Evolutionary conservation across 2,329 filamentous ascomycete species (phyloP).

Genomic region (Aspergillus sp.): DNA sequence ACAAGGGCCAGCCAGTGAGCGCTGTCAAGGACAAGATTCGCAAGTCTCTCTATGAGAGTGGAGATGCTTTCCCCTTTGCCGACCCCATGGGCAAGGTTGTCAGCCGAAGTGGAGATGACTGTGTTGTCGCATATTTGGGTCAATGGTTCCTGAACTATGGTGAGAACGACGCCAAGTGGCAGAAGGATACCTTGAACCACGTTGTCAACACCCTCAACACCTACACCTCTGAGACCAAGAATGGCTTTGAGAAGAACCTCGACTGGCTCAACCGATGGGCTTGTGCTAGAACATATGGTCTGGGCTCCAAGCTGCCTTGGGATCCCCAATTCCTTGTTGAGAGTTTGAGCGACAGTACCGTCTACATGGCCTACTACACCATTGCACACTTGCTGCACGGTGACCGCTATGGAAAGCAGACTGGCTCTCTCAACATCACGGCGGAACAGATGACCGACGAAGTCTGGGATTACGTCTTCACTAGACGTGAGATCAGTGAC

Average conservation of each 20-base stretch:
- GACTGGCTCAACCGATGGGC: slow-evolving; percentile 96
- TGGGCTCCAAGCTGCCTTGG: slow-evolving; percentile 94
- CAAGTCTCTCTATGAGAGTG: slow-evolving; percentile 68
- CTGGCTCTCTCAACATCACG: slow-evolving; percentile 64
- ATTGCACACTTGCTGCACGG: slow-evolving; percentile 65
- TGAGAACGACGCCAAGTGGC: slow-evolving; percentile 75
- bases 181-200: slow-evolving; percentile 66
- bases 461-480: slow-evolving; percentile 95
- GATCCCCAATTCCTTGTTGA: slow-evolving; percentile 88
- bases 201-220: slow-evolving; percentile 72
- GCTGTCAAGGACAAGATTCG: slow-evolving; percentile 81
- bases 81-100: slow-evolving; percentile 90
- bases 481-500: slow-evolving; percentile 64
- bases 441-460: slow-evolving; percentile 89
- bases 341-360: slow-evolving; percentile 82
- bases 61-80: slow-evolving; percentile 83
- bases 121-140: slow-evolving; percentile 86
- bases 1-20: slow-evolving; percentile 80
- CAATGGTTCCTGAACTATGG: slow-evolving; percentile 99
- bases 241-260: slow-evolving; percentile 78
- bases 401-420: slow-evolving; percentile 76
- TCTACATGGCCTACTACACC: slow-evolving; percentile 69
- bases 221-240: slow-evolving; percentile 70
- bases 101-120: slow-evolving; percentile 84
- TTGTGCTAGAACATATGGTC: slow-evolving; percentile 82